phyloP scores from a whole-genome alignment of 2,329 filamentous ascomycete genomes.

The Thermoascus crustaceus region DNA sequence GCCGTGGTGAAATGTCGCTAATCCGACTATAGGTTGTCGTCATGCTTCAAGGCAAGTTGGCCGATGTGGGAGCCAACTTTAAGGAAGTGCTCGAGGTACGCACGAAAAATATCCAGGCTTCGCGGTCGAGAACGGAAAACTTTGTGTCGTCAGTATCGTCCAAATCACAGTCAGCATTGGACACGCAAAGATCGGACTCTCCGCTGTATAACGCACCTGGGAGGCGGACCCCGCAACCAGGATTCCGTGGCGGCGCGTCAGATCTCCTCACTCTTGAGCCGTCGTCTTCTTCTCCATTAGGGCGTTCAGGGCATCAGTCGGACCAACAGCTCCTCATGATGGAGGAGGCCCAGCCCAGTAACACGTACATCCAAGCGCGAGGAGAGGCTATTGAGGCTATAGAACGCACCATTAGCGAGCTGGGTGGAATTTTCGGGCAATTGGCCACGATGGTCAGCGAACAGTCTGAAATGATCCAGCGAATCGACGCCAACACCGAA shows the following conservation, averaged over 20 bases:
- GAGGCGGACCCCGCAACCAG: slow-evolving; percentile 55
- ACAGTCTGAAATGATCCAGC: slow-evolving; percentile 94
- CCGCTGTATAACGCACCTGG: slow-evolving; percentile 77
- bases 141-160: slow-evolving; percentile 87
- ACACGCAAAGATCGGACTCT: slow-evolving; percentile 65
- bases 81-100: slow-evolving; percentile 94
- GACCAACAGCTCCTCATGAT: slow-evolving; percentile 87
- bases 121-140: slow-evolving; percentile 84
- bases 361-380: slow-evolving; percentile 84
- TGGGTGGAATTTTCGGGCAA: slow-evolving; percentile 89
- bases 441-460: slow-evolving; percentile 94
- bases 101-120: slow-evolving; percentile 96
- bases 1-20: slow-evolving; percentile 12
- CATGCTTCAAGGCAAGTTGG: slow-evolving; percentile 81
- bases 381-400: slow-evolving; percentile 96
- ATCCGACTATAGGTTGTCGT: slow-evolving; percentile 56
- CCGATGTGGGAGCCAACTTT: slow-evolving; percentile 89
- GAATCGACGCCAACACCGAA: slow-evolving; percentile 95
- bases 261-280: slow-evolving; percentile 82
- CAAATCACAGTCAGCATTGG: slow-evolving; percentile 56
- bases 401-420: slow-evolving; percentile 85
- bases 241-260: slow-evolving; percentile 39
- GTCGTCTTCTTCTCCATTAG: slow-evolving; percentile 39
- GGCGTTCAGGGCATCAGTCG: slow-evolving; percentile 47
- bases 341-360: slow-evolving; percentile 81